Conservation (phyloP, 331 rosid genomes). For the Prunus yedoensis region DNA sequence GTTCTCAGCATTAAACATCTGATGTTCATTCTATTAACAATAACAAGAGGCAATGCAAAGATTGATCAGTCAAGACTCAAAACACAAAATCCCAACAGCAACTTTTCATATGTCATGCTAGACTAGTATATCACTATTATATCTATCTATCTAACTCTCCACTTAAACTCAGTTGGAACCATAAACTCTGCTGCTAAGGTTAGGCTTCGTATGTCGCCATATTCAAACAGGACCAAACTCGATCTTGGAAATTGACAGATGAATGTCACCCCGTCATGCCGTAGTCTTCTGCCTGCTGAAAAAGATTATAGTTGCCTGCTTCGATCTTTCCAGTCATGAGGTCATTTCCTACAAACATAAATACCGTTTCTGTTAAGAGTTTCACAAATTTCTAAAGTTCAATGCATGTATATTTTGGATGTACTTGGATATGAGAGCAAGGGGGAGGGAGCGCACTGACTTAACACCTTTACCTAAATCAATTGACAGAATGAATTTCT, state of each 20-base stretch:
- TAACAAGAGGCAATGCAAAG: slow-evolving; percentile 1
- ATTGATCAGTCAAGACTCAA: slow-evolving; percentile 14
- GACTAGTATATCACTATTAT: slow-evolving; percentile 18
- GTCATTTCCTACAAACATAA: slow-evolving; percentile 36
- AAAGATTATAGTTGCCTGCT: slow-evolving; percentile 40
- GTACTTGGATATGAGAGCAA: background rate
- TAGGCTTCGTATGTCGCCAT: slow-evolving; percentile 4
- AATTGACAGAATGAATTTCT: too few relatives aligned
- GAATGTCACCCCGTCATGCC: slow-evolving; percentile 35
- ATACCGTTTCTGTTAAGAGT: background rate
- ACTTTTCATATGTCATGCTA: slow-evolving; percentile 5
- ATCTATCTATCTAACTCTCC: slow-evolving; percentile 22
- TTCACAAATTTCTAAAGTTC: background rate
- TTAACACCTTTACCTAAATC: background rate
- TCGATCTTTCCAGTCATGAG: slow-evolving; percentile 55
- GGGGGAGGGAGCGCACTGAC: background rate
- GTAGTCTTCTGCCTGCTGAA: slow-evolving; percentile 43
- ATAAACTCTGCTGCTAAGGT: slow-evolving; percentile 5
- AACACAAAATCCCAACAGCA: background rate
- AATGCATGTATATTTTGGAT: background rate
- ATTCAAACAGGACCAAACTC: background rate
- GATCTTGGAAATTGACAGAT: background rate
- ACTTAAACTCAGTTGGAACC: slow-evolving; percentile 4
- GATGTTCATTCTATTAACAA: slow-evolving; percentile 5
- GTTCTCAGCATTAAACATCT: background rate